Base-by-base conservation (phyloP, 768 basidiomycete genomes). In the Melanogaster broomeanus region DNA sequence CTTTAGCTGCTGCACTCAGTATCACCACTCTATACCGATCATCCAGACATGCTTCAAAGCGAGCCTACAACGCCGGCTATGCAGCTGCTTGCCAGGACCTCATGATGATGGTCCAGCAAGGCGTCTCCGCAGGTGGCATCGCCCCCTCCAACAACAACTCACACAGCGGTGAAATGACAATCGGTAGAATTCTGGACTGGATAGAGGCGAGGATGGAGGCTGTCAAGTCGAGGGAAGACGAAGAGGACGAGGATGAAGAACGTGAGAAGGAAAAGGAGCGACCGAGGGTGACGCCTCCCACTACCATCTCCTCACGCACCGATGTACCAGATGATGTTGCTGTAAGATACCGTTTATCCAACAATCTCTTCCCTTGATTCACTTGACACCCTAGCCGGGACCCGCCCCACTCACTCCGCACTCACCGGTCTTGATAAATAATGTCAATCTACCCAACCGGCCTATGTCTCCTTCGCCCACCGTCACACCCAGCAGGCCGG, bases 1-100 rank as follows among this genome's bases (percentile, higher is more conserved):
- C 34, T 45, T 49, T 59, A 93, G 90, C 87, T 52, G 90, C 90
- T 55, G 90, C 90, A 1, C 74, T 91, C 45, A 89, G 88, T 68
- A 87, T 93, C 56, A 91, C 90, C 22, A 91, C 88, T 0, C 79
- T 93, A 31, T 93, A 90, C 68, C 83, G 88, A 58, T 88, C 89
- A 4, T 90, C 90, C 2, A 71, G 86, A 44, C 79, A 84, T 63
- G 83, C 85, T 12, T 87, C 89, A 6, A 90, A 91, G 68, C 78
- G 84, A 24, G 86, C 89, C 0, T 91, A 90, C 72, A 88, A 88
- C 61, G 79, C 85, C 8, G 90, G 90, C 4, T 93, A 93, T 59
- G 84, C 84, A 0, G 72, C 87, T 3, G 90, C 90, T 13, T 90
- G 90, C 59, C 82, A 86, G 62, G 90, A 93, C 72, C 72, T 92